Percentiles rank a stretch among this genome's conserved stretches.
Evolutionary conservation across 331 rosid species (phyloP).

Genomic region (Phaseolus coccineus): DNA sequence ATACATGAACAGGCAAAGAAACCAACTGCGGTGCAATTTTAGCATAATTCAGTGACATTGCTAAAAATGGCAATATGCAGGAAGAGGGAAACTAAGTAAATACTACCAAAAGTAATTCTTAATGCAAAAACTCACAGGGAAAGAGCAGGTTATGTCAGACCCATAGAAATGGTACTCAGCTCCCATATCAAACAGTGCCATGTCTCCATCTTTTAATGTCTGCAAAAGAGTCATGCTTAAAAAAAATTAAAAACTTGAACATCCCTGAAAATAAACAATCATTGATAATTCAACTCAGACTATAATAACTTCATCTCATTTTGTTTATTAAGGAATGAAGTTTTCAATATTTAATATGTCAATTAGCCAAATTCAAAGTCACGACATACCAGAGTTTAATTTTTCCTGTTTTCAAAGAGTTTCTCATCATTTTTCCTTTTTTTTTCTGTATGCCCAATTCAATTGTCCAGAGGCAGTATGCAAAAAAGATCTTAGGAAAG

Average conservation of each 20-base stretch:
- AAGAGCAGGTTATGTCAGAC: constrained; percentile 95
- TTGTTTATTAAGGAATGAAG: constrained; percentile 24
- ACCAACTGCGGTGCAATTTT: not conserved
- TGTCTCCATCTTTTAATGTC: constrained; percentile 89
- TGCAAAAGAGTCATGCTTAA: constrained; percentile 47
- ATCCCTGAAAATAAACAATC: constrained; percentile 20
- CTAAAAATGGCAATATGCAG: constrained; percentile 30
- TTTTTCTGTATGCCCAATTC: not conserved
- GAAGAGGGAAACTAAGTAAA: constrained; percentile 20
- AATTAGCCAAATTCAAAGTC: constrained; percentile 40
- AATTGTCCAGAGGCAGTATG: constrained; percentile 15
- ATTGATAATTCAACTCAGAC: constrained; percentile 35
- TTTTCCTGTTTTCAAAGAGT: not conserved
- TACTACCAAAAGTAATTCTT: constrained; percentile 23
- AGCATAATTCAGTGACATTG: not conserved
- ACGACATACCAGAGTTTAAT: constrained; percentile 7
- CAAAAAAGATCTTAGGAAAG: constrained; percentile 30
- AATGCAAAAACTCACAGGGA: constrained; percentile 75
- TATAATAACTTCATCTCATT: constrained; percentile 30
- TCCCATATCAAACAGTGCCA: constrained; percentile 98
- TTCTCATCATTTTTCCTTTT: constrained; percentile 12
- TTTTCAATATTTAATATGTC: constrained; percentile 33
- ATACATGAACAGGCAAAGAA: constrained; percentile 4
- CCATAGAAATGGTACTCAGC: constrained; percentile 94
- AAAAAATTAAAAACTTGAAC: not conserved